Base-by-base conservation (phyloP, 345 rosid genomes). In the Citrus medica region DNA sequence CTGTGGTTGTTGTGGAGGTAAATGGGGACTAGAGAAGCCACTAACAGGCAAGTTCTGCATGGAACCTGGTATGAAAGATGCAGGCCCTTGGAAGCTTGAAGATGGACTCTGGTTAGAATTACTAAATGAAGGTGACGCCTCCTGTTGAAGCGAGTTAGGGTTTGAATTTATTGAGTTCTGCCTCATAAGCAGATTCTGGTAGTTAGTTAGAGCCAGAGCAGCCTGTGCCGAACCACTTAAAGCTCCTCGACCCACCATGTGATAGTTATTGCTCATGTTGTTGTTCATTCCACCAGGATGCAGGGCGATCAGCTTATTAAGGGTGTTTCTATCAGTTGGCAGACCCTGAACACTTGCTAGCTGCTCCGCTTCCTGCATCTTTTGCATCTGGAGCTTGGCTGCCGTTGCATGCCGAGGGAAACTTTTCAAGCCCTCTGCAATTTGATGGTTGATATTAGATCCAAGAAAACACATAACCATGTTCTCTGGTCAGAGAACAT, bases 291-390 rank as follows among this genome's bases (percentile, higher is more conserved):
- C 89, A 0, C 92, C 89, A 0, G 97, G 86, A 72, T 92, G 91
- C 67, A 89, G 76, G 21, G 93, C 88, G 91, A 91, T 90, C 64
- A 93, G 85, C 87, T 94, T 94, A 84, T 89, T 96, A 71, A 96
- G 91, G 62, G 93, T 85, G 85, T 82, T 94, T 82, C 92, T 74
- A 63, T 96, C 99, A 78, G 94, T 83, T 61, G 95, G 93, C 79
- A 92, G 87, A 59, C 98, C 95, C 84, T 92, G 97, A 76, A 81
- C 87, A 78, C 77, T 87, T 21, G 93, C 90, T 48, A 88, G 85
- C 84, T 92, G 99, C 85, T 96, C 97, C 86, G 90, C 89, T 80
- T 93, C 97, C 85, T 89, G 97, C 87, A 90, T 85, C 84, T 88
- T 89, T 71, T 92, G 98, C 90, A 92, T 83, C 83, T 94, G 95